Conservation (phyloP, 78 protist genomes). For the Capsaspora owczarzaki region DNA sequence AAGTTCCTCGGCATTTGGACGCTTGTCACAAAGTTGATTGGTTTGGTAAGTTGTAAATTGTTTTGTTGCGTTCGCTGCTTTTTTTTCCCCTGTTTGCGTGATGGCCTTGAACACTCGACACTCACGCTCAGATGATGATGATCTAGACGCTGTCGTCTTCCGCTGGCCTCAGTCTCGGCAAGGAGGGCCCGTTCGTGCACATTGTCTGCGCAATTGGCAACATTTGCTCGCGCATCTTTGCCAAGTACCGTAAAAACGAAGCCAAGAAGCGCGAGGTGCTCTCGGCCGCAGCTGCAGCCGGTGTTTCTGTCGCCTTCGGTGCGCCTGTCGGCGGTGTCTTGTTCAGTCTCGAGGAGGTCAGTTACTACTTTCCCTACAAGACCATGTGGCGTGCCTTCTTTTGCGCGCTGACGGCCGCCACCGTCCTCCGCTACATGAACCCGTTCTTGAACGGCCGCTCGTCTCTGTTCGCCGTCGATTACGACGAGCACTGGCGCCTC, state of each 20-base stretch:
- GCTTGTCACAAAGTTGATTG: conserved; percentile 13
- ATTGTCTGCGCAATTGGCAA: conserved; percentile 6
- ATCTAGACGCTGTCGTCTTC: neutral
- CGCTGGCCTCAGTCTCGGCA: conserved; percentile 47
- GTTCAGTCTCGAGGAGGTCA: conserved; percentile 50
- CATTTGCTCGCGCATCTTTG: conserved; percentile 7
- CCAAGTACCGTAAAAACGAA: conserved; percentile 11
- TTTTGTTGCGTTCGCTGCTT: too few relatives aligned
- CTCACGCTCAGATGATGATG: too few relatives aligned
- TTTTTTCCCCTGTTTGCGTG: too few relatives aligned
- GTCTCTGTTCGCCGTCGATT: conserved; percentile 23
- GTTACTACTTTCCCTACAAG: conserved; percentile 45
- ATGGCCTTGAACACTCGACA: too few relatives aligned
- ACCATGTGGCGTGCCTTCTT: conserved; percentile 51
- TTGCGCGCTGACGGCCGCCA: conserved; percentile 37
- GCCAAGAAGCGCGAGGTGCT: conserved; percentile 40
- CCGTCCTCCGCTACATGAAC: conserved; percentile 7
- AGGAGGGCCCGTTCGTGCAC: conserved; percentile 62
- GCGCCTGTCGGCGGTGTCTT: conserved; percentile 65
- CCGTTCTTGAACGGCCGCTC: conserved; percentile 20
- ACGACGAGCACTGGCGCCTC: conserved; percentile 27
- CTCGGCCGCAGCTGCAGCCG: conserved; percentile 57
- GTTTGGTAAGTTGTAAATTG: conserved; percentile 7
- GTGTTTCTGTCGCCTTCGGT: conserved; percentile 51
- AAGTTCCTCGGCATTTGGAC: conserved; percentile 28